These are phyloP conservation scores for Curvularia eragrostidis DNA, from an alignment of 2,329 filamentous ascomycete species.

Conservation along the genomic window DNA sequence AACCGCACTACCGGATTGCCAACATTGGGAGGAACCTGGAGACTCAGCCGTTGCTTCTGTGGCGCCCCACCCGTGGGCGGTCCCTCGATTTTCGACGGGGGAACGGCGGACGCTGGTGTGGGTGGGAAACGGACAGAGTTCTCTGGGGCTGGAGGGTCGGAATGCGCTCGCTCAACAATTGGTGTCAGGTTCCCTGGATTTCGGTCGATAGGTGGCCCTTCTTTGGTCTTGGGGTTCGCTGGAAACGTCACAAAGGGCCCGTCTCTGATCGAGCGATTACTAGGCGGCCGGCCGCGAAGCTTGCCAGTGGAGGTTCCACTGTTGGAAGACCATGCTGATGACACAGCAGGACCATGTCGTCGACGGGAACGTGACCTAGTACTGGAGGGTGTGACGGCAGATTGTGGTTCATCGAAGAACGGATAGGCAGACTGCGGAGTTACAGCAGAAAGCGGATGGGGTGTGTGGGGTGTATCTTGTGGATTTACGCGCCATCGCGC, in stretches of 20 bases:
- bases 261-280: slow-evolving; percentile 70
- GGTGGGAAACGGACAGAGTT: slow-evolving; percentile 50
- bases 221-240: slow-evolving; percentile 61
- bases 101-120: slow-evolving; percentile 49
- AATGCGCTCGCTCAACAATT: slow-evolving; percentile 53
- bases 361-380: slow-evolving; percentile 61
- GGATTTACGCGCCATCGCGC: slow-evolving; percentile 61
- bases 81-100: slow-evolving; percentile 36
- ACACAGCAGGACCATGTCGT: slow-evolving; percentile 84
- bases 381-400: slow-evolving; percentile 71
- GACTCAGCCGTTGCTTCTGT: slow-evolving; percentile 60
- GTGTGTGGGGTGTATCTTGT: slow-evolving; percentile 67
- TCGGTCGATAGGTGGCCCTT: slow-evolving; percentile 56
- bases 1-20: slow-evolving; percentile 65
- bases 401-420: slow-evolving; percentile 68
- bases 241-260: slow-evolving; percentile 74
- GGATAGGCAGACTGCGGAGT: slow-evolving; percentile 66
- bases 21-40: slow-evolving; percentile 68
- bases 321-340: slow-evolving; percentile 83
- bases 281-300: slow-evolving; percentile 79
- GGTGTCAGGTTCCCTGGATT: slow-evolving; percentile 53
- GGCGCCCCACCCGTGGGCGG: slow-evolving; percentile 28
- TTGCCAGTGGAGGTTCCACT: slow-evolving; percentile 70
- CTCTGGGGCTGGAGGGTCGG: slow-evolving; percentile 46
- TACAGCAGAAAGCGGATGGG: slow-evolving; percentile 80